Evolutionary conservation across 2,329 filamentous ascomycete genomes (phyloP).

Genomic region (Fusarium xylarioides): DNA sequence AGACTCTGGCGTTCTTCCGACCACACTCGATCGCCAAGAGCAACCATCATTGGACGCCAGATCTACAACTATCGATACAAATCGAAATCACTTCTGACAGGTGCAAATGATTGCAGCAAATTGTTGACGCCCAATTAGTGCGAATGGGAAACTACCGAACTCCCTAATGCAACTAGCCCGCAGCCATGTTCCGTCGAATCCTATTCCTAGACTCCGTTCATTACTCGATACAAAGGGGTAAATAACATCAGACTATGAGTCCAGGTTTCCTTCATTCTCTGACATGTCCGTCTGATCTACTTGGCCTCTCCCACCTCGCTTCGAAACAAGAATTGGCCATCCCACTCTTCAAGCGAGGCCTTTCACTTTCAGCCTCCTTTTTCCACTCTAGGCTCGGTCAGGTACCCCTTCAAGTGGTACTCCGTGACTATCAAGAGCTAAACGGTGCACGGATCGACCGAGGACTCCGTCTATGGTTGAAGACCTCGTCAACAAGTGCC

Average conservation of each 20-base stretch:
- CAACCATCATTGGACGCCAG: constrained; percentile 3
- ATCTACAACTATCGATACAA: background rate
- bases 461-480: constrained; percentile 15
- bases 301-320: constrained; percentile 21
- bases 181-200: constrained; percentile 16
- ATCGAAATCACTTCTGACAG: constrained; percentile 23
- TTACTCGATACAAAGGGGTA: constrained; percentile 32
- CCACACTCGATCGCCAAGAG: background rate
- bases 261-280: background rate
- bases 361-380: constrained; percentile 35
- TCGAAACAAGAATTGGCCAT: constrained; percentile 18
- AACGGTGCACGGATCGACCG: constrained; percentile 30
- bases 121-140: constrained; percentile 13
- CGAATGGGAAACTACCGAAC: constrained; percentile 19
- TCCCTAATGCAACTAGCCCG: constrained; percentile 9
- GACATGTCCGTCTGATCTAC: background rate
- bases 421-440: constrained; percentile 24
- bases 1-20: background rate
- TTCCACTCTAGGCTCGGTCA: constrained; percentile 21
- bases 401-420: constrained; percentile 23
- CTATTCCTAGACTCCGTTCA: constrained; percentile 14
- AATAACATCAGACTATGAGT: constrained; percentile 2
- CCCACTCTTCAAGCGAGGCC: constrained; percentile 24
- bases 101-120: constrained; percentile 15
- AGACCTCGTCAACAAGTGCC: constrained; percentile 32